Base-by-base conservation (phyloP, 441 rosid species). In the Populus tomentosa region DNA sequence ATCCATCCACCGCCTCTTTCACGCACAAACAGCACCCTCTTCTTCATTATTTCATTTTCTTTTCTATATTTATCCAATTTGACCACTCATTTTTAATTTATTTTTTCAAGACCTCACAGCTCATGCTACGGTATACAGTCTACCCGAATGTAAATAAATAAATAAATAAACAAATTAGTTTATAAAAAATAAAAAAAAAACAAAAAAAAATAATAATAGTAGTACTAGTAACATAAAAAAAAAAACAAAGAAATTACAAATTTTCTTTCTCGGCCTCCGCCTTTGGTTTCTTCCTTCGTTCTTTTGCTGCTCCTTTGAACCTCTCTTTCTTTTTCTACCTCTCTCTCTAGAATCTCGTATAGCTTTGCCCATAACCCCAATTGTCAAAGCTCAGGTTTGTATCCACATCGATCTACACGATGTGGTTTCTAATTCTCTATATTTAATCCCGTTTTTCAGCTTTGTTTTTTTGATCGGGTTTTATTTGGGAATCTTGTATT, bases 381-480 rank as follows among this genome's bases (percentile, higher is more conserved):
- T 83, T 76, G 13, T 73, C 78, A 72, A 72, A 79, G 75, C 81
- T 75, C 73, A 84, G 90, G 94, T 90, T 82, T 74, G 85, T 82
- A 28, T 70, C 53, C 65, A 67, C 79, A 38, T 77, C 88, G 87
- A 87, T 88, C 90, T 82, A 16, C 59, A n/a, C 79, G 74, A 16
- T 67, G 72, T 76, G 67, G 69, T 74, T 71, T 67, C 16, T 4
- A 3, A 21, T 66, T 71, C 42, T n/a, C 50, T 16, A 35, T 24
- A 26, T 42, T 72, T 6, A 11, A 24, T 40, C 36, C 28, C 70
- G 16, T 26, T 61, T 72, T 70, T 73, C 81, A 81, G 85, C 84
- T 85, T 82, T 28, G 30, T 81, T 78, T 85, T 71, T 81, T 71
- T 76, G 82, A 83, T 87, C 76, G 84, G 81, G 88, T 81, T 83